Evolutionary conservation across 2,329 filamentous ascomycete species (phyloP), one percentile per base, ranked within the genome.

Genomic region (Sclerotinia nivalis): DNA sequence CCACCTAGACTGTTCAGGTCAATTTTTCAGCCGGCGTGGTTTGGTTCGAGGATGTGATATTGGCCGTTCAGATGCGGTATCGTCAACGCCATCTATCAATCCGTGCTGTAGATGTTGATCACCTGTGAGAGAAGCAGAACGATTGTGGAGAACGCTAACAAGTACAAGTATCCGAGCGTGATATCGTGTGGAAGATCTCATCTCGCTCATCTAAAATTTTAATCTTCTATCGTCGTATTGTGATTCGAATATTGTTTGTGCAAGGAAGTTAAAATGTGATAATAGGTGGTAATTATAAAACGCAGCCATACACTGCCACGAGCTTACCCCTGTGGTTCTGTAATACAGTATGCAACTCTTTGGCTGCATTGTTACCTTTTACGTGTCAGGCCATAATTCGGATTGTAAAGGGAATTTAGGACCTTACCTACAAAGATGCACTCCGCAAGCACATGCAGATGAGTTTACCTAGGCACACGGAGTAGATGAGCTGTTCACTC

Each of bases 341-440:
- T 52, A 37, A 40, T 37, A 25, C 45, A 22, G 22, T 3, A 40
- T 64, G 60, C 31, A n/a, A 25, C 45, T 47, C 40, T 47, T 34
- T 49, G 22, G 45, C 54, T 64, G 40, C 34, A 66, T 25, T 22
- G 34, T 22, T 64, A 52, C 43, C 45, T 25, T 64, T 70, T 70
- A 70, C 69, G 69, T 70, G 69, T 70, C 69, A 70, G 64, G n/a
- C 55, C 60, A 25, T 43, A 68, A 70, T 70, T 70, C 68, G 68
- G 69, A 70, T 60, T 31, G 47, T 20, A 13, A 43, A 43, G 37
- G 10, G 15, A 20, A 45, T 2, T 15, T 12, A 64, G 25, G 20
- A 55, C n/a, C 22, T 40, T 52, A n/a, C 28, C n/a, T 52, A 64
- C 45, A 40, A 22, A n/a, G 9, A 69, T 69, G 66, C 56, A 64